Conservation (phyloP, 805 yeast genomes). For the Brettanomyces bruxellensis region DNA sequence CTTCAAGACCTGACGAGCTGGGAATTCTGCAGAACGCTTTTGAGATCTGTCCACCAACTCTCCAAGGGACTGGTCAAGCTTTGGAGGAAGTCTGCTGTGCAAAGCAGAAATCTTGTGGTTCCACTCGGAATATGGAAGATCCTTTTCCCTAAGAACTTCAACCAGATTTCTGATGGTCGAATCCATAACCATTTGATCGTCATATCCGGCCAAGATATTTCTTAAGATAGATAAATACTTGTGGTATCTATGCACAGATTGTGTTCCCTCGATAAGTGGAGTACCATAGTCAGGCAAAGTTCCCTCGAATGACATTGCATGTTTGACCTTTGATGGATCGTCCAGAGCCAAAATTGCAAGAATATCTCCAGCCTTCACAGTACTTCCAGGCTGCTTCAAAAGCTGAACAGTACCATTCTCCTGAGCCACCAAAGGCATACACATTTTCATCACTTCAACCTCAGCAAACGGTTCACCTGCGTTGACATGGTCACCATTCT, state of each 20-base stretch:
- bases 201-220: constrained; percentile 84
- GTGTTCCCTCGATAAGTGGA: constrained; percentile 75
- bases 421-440: constrained; percentile 91
- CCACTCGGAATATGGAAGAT: constrained; percentile 94
- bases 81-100: constrained; percentile 79
- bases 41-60: constrained; percentile 57
- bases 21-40: constrained; percentile 76
- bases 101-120: constrained; percentile 73
- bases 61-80: constrained; percentile 60
- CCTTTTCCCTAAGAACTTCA: constrained; percentile 65
- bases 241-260: constrained; percentile 68
- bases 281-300: constrained; percentile 84
- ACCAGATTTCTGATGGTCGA: constrained; percentile 67
- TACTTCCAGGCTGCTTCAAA: constrained; percentile 97
- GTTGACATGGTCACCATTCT: constrained; percentile 85
- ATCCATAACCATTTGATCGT: constrained; percentile 91
- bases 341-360: constrained; percentile 90
- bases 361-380: constrained; percentile 92
- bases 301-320: constrained; percentile 91
- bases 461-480: constrained; percentile 96
- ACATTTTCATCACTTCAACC: constrained; percentile 99
- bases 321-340: constrained; percentile 95
- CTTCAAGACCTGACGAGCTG: constrained; percentile 76
- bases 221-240: constrained; percentile 50
- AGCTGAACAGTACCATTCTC: constrained; percentile 91